phyloP scores from a whole-genome alignment of 2,329 filamentous ascomycete genomes.

The Chaetomium globosum region DNA sequence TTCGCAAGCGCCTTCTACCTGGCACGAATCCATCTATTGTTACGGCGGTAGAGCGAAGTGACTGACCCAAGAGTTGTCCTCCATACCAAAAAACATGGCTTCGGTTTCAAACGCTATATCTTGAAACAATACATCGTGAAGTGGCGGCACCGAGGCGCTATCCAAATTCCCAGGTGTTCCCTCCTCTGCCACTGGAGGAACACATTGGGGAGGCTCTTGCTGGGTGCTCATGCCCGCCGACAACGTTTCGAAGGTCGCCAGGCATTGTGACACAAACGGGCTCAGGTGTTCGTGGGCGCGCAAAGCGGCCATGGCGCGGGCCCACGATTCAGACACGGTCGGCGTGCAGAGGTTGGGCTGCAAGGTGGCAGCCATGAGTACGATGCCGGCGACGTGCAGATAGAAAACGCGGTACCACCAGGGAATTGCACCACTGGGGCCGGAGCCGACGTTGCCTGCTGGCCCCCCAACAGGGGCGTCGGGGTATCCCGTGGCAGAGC shows the following conservation, averaged over 20 bases:
- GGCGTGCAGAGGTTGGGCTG: constrained; percentile 7
- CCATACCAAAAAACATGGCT: neutral
- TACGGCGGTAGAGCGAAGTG: neutral
- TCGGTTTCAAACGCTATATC: neutral
- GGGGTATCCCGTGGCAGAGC: neutral
- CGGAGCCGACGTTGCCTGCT: neutral
- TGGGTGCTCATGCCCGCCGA: neutral
- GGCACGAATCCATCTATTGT: neutral
- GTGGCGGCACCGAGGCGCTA: neutral
- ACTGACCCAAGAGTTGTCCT: neutral
- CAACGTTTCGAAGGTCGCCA: neutral
- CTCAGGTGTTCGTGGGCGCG: constrained; percentile 9
- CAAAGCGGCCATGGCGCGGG: constrained; percentile 1
- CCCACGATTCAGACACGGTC: constrained; percentile 3
- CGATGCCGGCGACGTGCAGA: constrained; percentile 5
- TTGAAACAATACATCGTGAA: neutral
- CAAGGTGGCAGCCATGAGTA: constrained; percentile 9
- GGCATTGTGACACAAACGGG: constrained; percentile 10
- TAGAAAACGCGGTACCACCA: constrained; percentile 15
- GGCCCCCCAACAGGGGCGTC: neutral
- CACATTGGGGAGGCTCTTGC: no score
- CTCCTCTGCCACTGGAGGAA: neutral
- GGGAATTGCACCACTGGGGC: neutral
- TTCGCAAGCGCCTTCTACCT: no score
- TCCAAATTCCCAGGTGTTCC: neutral